Percentiles rank a stretch among this genome's conserved stretches.
Conservation (phyloP, 2,329 filamentous ascomycete species). For the Fusarium buxicola region DNA sequence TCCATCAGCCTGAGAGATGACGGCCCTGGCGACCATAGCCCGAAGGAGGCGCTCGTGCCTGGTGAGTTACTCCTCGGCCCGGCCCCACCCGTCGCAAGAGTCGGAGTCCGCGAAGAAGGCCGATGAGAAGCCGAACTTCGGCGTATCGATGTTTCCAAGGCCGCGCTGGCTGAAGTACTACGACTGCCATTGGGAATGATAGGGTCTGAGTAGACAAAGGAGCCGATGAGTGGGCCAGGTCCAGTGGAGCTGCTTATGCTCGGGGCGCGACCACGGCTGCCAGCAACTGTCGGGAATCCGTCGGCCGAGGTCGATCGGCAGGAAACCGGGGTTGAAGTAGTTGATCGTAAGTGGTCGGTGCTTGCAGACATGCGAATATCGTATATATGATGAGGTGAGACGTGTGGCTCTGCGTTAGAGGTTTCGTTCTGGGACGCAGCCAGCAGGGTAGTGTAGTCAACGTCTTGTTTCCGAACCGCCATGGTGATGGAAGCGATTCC, state of each 20-base stretch:
- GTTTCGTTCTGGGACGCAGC: conserved; percentile 43
- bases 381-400: conserved; percentile 71
- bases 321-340: conserved; percentile 51
- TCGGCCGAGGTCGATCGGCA: conserved; percentile 48
- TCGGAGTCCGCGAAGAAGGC: conserved; percentile 34
- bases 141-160: conserved; percentile 43
- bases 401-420: conserved; percentile 45
- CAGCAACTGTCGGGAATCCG: conserved; percentile 36
- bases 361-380: conserved; percentile 81
- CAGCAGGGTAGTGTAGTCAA: conserved; percentile 53
- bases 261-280: conserved; percentile 41
- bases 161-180: conserved; percentile 59
- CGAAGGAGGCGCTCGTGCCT: conserved; percentile 39
- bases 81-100: conserved; percentile 30
- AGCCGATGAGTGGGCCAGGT: conserved; percentile 48
- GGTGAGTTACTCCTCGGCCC: conserved; percentile 40
- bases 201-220: conserved; percentile 57
- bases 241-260: conserved; percentile 39
- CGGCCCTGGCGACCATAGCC: conserved; percentile 51
- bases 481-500: conserved; percentile 91
- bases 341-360: conserved; percentile 75
- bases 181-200: conserved; percentile 56
- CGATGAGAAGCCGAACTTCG: conserved; percentile 48
- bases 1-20: conserved; percentile 58
- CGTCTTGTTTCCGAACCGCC: conserved; percentile 72